Conservation (phyloP, 148 eudicot species). For the Euryodendron excelsum region DNA sequence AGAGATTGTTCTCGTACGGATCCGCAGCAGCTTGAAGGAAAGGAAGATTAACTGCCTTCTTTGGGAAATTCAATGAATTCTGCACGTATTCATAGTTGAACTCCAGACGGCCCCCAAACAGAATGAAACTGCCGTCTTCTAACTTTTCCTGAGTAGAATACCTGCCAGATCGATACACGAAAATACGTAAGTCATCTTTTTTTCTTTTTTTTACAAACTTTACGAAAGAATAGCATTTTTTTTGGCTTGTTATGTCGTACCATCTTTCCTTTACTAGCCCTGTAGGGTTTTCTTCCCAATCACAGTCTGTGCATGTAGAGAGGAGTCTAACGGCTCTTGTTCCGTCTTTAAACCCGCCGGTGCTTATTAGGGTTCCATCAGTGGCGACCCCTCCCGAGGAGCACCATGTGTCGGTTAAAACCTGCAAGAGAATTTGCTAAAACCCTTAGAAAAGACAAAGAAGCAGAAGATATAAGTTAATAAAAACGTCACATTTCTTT, state of each 20-base stretch:
- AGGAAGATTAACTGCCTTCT: no score
- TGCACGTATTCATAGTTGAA: slow-evolving; percentile 59
- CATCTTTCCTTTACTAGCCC: slow-evolving; percentile 45
- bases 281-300: slow-evolving; percentile 33
- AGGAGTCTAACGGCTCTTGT: slow-evolving; percentile 37
- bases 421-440: slow-evolving; percentile 28
- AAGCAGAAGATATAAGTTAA: not conserved
- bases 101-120: slow-evolving; percentile 67
- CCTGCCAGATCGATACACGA: no score
- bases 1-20: slow-evolving; percentile 68
- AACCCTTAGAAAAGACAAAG: not conserved
- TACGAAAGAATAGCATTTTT: no score
- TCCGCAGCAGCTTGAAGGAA: no score
- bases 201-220: not conserved
- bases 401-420: slow-evolving; percentile 72
- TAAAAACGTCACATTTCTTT: not conserved
- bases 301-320: slow-evolving; percentile 27
- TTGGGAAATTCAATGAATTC: slow-evolving; percentile 22
- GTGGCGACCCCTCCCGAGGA: slow-evolving; percentile 68
- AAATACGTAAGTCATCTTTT: not conserved
- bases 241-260: slow-evolving; percentile 23
- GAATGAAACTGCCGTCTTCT: slow-evolving; percentile 46
- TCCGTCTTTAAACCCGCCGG: slow-evolving; percentile 67
- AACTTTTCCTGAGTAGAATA: slow-evolving; percentile 55
- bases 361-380: slow-evolving; percentile 53